Base-by-base conservation (phyloP, 1,284 basidiomycete species). In the Tylopilus sp. region DNA sequence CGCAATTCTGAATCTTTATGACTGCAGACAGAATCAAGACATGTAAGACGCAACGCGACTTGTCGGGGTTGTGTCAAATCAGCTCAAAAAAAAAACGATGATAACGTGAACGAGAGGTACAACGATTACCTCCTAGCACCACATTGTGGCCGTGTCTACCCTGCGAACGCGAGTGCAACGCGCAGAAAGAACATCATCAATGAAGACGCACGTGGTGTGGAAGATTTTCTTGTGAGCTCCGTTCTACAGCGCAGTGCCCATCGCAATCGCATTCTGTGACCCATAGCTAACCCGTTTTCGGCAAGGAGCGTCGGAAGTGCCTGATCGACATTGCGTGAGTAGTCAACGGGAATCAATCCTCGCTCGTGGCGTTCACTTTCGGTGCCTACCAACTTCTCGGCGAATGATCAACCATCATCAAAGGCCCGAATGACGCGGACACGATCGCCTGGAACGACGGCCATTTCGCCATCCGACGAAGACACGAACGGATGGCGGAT, bases 401-500 rank as follows among this genome's bases (percentile, higher is more conserved):
- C 74, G 48, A 75, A 58, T 1, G 73, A 73, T 85, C 85, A 88
- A 0, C 84, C 85, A 59, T 87, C 85, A 54, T 84, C 79, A 61
- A 78, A 88, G 12, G 75, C 59, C 41, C 70, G 68, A 16, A 83
- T 10, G 33, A 87, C 64, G 54, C 67, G 74, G 15, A 87, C 77
- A 12, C 57, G 55, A 41, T 87, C 84, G 4, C 75, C 78, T 1
- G 69, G 69, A 1, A 25, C 37, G 1, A 86, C 82, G 1, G 64
- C 55, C 7, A 88, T 59, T 61, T 88, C 85, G 57, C 88, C 86
- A 2, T 67, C 60, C 21, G 82, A 67, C 1, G 76, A 76, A n/a
- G 81, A 79, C 29, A 68, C 52, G 64, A 84, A 88, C 4, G 80
- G 77, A 18, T 82, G 74, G 34, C 65, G 67, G 47, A 86, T 72